Evolutionary conservation across 805 yeast species (phyloP).

Genomic region (Saccharomycopsis synnaedendra): DNA sequence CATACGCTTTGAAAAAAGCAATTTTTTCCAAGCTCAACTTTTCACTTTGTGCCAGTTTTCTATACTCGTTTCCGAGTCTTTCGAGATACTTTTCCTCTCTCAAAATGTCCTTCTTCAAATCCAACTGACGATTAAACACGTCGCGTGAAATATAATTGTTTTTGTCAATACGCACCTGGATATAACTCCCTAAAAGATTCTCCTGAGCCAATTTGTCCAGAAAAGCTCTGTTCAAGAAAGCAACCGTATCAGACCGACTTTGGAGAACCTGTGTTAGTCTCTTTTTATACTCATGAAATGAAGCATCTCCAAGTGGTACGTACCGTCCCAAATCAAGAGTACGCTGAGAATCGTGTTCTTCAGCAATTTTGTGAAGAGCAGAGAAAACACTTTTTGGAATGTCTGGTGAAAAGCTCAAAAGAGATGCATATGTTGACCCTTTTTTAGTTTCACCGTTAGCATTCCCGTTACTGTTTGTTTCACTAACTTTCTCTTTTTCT

Average conservation of each 20-base stretch:
- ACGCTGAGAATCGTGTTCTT: background rate
- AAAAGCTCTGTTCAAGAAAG: background rate
- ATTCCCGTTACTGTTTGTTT: no score
- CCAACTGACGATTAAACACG: constrained; percentile 8
- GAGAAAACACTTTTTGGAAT: no score
- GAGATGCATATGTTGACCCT: no score
- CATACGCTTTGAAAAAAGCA: constrained; percentile 2
- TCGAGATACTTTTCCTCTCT: constrained; percentile 13
- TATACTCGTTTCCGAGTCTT: constrained; percentile 7
- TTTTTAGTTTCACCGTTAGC: no score
- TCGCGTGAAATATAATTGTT: constrained; percentile 7
- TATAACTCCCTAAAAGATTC: constrained; percentile 7
- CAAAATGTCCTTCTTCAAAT: constrained; percentile 4
- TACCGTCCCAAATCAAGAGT: background rate
- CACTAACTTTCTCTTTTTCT: no score
- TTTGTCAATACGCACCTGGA: constrained; percentile 12
- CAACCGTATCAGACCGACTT: constrained; percentile 4
- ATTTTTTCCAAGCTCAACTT: constrained; percentile 1
- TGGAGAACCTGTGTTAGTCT: constrained; percentile 4
- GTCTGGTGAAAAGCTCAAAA: no score
- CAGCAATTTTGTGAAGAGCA: no score
- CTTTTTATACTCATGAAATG: background rate
- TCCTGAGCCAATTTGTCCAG: constrained; percentile 2
- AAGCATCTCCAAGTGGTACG: constrained; percentile 1
- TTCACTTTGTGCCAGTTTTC: background rate